Base-by-base conservation (phyloP, 1,284 basidiomycete genomes). In the Marasmius tenuissimus region DNA sequence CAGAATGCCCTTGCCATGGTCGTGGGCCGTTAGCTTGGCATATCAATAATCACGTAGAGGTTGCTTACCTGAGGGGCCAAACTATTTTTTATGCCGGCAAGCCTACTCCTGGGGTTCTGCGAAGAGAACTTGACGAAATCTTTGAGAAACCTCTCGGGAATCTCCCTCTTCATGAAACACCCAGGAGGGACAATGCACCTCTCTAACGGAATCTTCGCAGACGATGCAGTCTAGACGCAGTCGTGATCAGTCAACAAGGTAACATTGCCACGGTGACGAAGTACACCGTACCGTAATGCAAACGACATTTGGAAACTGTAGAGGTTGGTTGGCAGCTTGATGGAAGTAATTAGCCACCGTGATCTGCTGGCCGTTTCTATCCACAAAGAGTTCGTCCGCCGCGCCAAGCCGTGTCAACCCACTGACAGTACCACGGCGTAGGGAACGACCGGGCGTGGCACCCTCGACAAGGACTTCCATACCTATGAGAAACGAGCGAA, bases 61-160 rank as follows among this genome's bases (percentile, higher is more conserved):
- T 20, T 37, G n/a, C 52, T 37, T 37, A 54, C 52, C 52, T 54
- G 9, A 18, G 37, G 37, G 14, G 34, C 12, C 16, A 54, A 38
- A 54, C 52, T 37, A 5, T 38, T 34, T 38, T 38, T 34, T 14
- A 54, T 54, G 37, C 37, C 20, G 34, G 52, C 34, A 12, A 54
- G 11, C 14, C 85, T 80, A 0, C 83, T 80, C 0, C 70, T 59
- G 0, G 85, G 85, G 57, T 62, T 75, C 73, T 83, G 83, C 0
- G 85, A 87, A 0, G 86, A 80, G 66, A 88, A 88, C 0, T 80
- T 76, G 2, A 86, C 74, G 2, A 88, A 81, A 1, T 78, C 75
- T 40, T 77, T 80, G 0, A 81, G 85, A 66, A 81, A 81, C 63
- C 85, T 81, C 0, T 82, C 73, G 0, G 86, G 86, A 0, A 88